phyloP scores from a whole-genome alignment of 1,139 yeast genomes.

The Debaryomyces fabryi region DNA sequence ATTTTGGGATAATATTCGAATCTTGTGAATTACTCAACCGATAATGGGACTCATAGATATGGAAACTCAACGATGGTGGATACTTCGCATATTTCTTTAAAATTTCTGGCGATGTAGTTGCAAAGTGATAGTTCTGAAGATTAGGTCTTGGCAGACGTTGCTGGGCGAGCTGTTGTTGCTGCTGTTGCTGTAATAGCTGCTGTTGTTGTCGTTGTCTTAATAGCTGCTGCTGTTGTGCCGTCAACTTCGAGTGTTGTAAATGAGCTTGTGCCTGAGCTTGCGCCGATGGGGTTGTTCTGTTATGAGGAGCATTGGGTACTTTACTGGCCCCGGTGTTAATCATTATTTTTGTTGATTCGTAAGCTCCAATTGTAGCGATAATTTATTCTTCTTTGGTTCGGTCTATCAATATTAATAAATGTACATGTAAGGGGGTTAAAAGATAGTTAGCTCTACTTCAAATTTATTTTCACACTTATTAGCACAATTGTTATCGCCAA shows the following conservation, averaged over 20 bases:
- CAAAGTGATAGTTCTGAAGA: slow-evolving; percentile 52
- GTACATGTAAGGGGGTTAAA: not conserved
- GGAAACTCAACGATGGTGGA: slow-evolving; percentile 84
- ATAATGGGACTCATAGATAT: slow-evolving; percentile 87
- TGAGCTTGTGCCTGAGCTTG: slow-evolving; percentile 19
- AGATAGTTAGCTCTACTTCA: not conserved
- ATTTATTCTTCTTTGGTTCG: not conserved
- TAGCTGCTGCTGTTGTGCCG: slow-evolving; percentile 34
- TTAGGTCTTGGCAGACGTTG: slow-evolving; percentile 39
- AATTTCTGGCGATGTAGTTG: slow-evolving; percentile 74
- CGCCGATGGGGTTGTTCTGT: not conserved
- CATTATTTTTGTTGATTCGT: not conserved
- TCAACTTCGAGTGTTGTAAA: slow-evolving; percentile 18
- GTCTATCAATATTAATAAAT: not conserved
- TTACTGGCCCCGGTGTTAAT: slow-evolving; percentile 7
- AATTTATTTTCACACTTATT: not conserved
- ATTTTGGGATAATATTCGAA: slow-evolving; percentile 80
- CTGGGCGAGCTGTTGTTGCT: slow-evolving; percentile 24
- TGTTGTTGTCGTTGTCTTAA: slow-evolving; percentile 41
- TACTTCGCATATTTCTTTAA: slow-evolving; percentile 74
- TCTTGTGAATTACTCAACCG: slow-evolving; percentile 69
- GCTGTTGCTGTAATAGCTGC: slow-evolving; percentile 31
- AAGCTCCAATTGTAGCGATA: not conserved
- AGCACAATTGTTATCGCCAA: not conserved
- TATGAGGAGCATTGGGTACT: slow-evolving; percentile 1